Conservation (phyloP, 2,329 filamentous ascomycete species). For the Cercospora janseana region DNA sequence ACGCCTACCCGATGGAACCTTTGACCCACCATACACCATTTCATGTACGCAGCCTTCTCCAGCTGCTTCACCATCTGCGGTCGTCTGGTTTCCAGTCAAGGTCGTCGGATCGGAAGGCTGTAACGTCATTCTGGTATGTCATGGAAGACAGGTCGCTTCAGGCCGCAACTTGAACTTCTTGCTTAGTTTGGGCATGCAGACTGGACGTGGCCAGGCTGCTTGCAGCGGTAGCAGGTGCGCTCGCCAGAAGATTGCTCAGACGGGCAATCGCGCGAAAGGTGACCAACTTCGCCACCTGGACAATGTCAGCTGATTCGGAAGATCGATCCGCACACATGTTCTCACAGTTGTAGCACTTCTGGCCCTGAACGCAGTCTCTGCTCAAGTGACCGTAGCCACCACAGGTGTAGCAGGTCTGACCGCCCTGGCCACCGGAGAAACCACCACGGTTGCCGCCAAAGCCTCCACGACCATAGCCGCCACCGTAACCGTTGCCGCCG, state of each 20-base stretch:
- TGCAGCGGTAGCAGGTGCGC: slow-evolving; percentile 98
- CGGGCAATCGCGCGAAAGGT: slow-evolving; percentile 93
- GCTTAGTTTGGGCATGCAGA: slow-evolving; percentile 81
- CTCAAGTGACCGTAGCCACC: slow-evolving; percentile 86
- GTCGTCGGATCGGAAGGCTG: slow-evolving; percentile 34
- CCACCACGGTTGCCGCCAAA: slow-evolving; percentile 46
- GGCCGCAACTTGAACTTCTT: slow-evolving; percentile 25
- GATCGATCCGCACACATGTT: slow-evolving; percentile 16
- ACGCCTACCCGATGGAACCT: slow-evolving; percentile 6
- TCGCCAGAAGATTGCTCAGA: slow-evolving; percentile 72
- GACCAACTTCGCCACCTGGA: slow-evolving; percentile 76
- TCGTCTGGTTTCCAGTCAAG: slow-evolving; percentile 23
- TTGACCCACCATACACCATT: slow-evolving; percentile 9
- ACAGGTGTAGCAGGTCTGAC: slow-evolving; percentile 97
- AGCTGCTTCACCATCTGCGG: slow-evolving; percentile 9
- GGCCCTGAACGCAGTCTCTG: slow-evolving; percentile 96
- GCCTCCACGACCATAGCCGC: slow-evolving; percentile 44
- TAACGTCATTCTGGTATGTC: slow-evolving; percentile 29
- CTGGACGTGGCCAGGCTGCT: slow-evolving; percentile 83
- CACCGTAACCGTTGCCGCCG: slow-evolving; percentile 48
- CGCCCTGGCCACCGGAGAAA: slow-evolving; percentile 42
- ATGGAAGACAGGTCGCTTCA: slow-evolving; percentile 23
- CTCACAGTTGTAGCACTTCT: slow-evolving; percentile 99
- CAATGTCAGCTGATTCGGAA: slow-evolving; percentile 29
- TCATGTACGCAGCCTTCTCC: slow-evolving; percentile 8